Percentiles rank a stretch among this genome's conserved stretches.
phyloP scores from a whole-genome alignment of 208 protist genomes.

The Wallacemonas sp. region DNA sequence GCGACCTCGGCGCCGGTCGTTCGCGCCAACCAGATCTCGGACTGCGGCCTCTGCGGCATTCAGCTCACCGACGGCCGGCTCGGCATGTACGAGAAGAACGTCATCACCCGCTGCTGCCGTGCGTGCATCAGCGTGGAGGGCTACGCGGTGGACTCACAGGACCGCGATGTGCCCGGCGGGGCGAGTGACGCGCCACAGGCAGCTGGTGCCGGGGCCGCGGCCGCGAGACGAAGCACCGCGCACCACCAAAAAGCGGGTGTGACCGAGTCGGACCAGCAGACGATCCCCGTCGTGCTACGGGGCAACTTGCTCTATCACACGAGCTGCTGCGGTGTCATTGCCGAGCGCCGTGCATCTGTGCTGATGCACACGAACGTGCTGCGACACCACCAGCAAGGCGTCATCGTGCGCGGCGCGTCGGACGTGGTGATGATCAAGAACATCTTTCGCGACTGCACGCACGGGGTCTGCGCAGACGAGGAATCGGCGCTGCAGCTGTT shows the following conservation, averaged over 20 bases:
- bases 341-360: slow-evolving; percentile 22
- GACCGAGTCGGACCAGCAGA: too few species aligned
- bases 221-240: not conserved
- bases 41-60: slow-evolving; percentile 29
- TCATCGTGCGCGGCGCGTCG: slow-evolving; percentile 18
- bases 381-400: slow-evolving; percentile 15
- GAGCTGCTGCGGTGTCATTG: slow-evolving; percentile 17
- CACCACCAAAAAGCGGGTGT: too few species aligned
- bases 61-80: slow-evolving; percentile 17
- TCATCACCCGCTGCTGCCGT: slow-evolving; percentile 17
- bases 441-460: slow-evolving; percentile 10
- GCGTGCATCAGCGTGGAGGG: slow-evolving; percentile 25
- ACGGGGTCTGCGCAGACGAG: slow-evolving; percentile 29
- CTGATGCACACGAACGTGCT: slow-evolving; percentile 23
- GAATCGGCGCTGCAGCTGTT: slow-evolving; percentile 7
- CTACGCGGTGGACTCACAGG: not conserved
- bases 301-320: slow-evolving; percentile 25
- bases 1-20: slow-evolving; percentile 21
- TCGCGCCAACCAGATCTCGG: slow-evolving; percentile 30
- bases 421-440: slow-evolving; percentile 13
- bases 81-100: slow-evolving; percentile 48
- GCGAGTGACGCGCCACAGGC: not conserved
- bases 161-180: not conserved
- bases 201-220: not conserved
- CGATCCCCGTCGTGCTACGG: slow-evolving; percentile 18